phyloP scores from a whole-genome alignment of 2,329 filamentous ascomycete genomes.

The Botrytis pseudocinerea region DNA sequence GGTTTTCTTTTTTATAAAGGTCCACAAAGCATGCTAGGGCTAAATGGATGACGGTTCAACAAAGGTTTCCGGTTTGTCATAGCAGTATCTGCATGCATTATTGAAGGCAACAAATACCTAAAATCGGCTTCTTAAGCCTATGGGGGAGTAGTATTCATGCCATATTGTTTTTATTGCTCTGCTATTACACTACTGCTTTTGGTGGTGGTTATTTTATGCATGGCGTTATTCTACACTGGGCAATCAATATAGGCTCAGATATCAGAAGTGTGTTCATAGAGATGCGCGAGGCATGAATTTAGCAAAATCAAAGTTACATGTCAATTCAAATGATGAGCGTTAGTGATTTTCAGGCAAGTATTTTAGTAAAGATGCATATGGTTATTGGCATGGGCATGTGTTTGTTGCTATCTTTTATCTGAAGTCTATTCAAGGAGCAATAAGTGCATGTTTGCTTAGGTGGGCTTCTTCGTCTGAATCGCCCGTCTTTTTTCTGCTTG shows the following conservation, averaged over 20 bases:
- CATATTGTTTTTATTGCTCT: slow-evolving; percentile 25
- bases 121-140: slow-evolving; percentile 19
- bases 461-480: not conserved
- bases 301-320: slow-evolving; percentile 5
- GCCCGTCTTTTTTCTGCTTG: not conserved
- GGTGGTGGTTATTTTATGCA: slow-evolving; percentile 22
- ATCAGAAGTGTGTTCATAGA: slow-evolving; percentile 22
- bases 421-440: not conserved
- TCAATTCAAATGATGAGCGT: not conserved
- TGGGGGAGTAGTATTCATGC: slow-evolving; percentile 23
- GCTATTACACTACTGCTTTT: slow-evolving; percentile 20
- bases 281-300: slow-evolving; percentile 14
- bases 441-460: not conserved
- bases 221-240: slow-evolving; percentile 24
- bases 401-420: not conserved
- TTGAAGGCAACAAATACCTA: slow-evolving; percentile 19
- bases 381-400: not conserved
- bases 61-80: slow-evolving; percentile 27
- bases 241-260: slow-evolving; percentile 22
- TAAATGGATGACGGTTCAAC: slow-evolving; percentile 24
- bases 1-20: slow-evolving; percentile 1
- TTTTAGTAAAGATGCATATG: not conserved
- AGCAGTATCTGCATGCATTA: slow-evolving; percentile 33
- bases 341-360: not conserved
- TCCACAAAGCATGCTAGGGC: slow-evolving; percentile 16